Base-by-base conservation (phyloP, 2,329 filamentous ascomycete genomes). In the Xylariaceae sp. region DNA sequence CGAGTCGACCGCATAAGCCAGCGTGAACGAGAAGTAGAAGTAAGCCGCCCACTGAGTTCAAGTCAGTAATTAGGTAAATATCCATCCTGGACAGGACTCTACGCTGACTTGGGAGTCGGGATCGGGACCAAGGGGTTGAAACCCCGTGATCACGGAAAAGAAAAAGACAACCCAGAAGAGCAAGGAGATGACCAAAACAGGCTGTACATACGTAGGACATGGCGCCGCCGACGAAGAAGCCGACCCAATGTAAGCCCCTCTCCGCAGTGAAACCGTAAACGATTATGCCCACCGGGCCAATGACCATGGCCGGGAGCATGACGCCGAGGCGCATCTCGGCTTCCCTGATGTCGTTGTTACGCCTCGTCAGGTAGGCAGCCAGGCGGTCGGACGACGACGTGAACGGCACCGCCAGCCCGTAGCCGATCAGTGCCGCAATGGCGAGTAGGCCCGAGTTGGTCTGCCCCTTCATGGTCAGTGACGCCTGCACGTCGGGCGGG, bases 1-100 rank as follows among this genome's bases (percentile, higher is more conserved):
- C 32, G 63, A 69, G 49, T 78, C 75, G 19, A 78, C 68, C 3
- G 74, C 72, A 45, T 80, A 79, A 3, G 74, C 74, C 8, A 80
- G 63, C 7, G 72, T 70, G 45, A 77, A 74, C 5, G 65, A 67
- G 53, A 74, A 73, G 51, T 65, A 75, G 44, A 74, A 74, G 51
- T 72, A 75, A 3, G 60, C 60, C 8, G 58, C 58, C 52, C 65
- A 72, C 44, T 68, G 65, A 14, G n/a, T n/a, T n/a, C n/a, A n/a
- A n/a, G n/a, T n/a, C n/a, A n/a, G n/a, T n/a, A n/a, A n/a, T n/a
- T n/a, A n/a, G n/a, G n/a, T n/a, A n/a, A n/a, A n/a, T n/a, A n/a
- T n/a, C n/a, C n/a, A n/a, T n/a, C n/a, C n/a, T n/a, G n/a, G n/a
- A n/a, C n/a, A n/a, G n/a, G n/a, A n/a, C n/a, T n/a, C n/a, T n/a